Conservation (phyloP, 2,329 filamentous ascomycete genomes). For the Sporothrix curviconia region DNA sequence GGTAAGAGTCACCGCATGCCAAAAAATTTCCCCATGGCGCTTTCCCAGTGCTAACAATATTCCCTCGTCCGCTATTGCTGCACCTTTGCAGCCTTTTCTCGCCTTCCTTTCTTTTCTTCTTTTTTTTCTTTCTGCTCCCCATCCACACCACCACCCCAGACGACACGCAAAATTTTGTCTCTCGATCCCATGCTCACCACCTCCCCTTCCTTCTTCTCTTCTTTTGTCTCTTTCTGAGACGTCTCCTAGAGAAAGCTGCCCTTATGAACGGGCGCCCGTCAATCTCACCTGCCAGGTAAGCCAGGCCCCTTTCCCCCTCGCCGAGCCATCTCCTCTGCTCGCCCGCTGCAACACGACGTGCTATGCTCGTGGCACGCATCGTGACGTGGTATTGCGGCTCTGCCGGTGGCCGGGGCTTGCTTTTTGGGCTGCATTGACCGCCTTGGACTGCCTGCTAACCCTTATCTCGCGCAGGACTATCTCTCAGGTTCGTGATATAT, state of each 20-base stretch:
- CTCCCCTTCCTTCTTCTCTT: constrained; percentile 11
- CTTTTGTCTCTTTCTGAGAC: constrained; percentile 27
- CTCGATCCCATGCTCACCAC: neutral
- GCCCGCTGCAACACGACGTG: neutral
- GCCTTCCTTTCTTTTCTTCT: constrained; percentile 12
- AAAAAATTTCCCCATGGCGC: constrained; percentile 17
- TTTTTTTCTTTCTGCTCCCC: constrained; percentile 1
- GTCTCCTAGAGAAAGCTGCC: constrained; percentile 47
- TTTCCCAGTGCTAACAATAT: constrained; percentile 14
- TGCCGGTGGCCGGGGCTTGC: neutral
- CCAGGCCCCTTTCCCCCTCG: constrained; percentile 13
- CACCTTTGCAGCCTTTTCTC: neutral
- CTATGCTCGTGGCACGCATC: neutral
- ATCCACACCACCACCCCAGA: neutral
- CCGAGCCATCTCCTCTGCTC: neutral
- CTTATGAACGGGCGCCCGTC: constrained; percentile 82
- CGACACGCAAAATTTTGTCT: neutral
- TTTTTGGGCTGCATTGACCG: neutral
- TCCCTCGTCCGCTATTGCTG: neutral
- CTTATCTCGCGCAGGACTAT: constrained; percentile 52
- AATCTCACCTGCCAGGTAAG: constrained; percentile 78
- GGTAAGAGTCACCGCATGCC: constrained; percentile 5
- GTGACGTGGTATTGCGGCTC: neutral
- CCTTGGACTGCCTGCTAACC: constrained; percentile 1
- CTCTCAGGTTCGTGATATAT: constrained; percentile 62